Evolutionary conservation across 306 rosid species (phyloP), one percentile per base, ranked within the genome.

Genomic region (Gastrolobium bilobum): DNA sequence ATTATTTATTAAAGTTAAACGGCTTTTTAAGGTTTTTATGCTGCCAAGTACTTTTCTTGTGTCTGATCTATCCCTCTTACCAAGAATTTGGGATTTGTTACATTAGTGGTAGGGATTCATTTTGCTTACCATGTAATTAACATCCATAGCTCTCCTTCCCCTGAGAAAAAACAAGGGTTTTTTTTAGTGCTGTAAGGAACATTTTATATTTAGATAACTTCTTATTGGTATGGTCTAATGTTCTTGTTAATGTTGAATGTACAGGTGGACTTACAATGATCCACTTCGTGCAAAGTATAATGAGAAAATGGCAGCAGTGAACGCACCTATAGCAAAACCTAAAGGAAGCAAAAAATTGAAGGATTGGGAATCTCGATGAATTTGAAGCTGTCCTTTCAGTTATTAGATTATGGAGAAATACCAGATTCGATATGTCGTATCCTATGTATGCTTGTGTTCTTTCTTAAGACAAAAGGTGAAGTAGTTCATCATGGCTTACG

Each of bases 201-300:
- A 3, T 44, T 68, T 82, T 20, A 42, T 53, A 31, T 40, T 5
- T 44, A 14, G 44, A 58, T 57, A 40, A 65, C 20, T 33, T 39
- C n/a, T 77, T 59, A 33, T 9, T 78, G 30, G 30, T 13, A 20
- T 68, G 66, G 35, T 46, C 84, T 78, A 66, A 75, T 58, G 26
- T 44, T 68, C 42, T 73, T 77, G 7, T 40, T 31, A 29, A 33
- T 71, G 53, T 74, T 80, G 66, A 47, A 35, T 78, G 13, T 89
- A 81, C 93, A 94, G 99, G 60, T 95, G 99, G 99, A 95, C 98
- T 11, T 91, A 92, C 89, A 95, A 92, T 15, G 99, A 95, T 76
- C 97, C 99, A 77, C 99, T 95, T 59, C 97, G 98, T 9, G 94
- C 94, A 7, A 95, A 95, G 86, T 95, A 95, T 79, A 90, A 90